Conservation (phyloP, 169 alveolate genomes). For the Plasmodium knowlesi region DNA sequence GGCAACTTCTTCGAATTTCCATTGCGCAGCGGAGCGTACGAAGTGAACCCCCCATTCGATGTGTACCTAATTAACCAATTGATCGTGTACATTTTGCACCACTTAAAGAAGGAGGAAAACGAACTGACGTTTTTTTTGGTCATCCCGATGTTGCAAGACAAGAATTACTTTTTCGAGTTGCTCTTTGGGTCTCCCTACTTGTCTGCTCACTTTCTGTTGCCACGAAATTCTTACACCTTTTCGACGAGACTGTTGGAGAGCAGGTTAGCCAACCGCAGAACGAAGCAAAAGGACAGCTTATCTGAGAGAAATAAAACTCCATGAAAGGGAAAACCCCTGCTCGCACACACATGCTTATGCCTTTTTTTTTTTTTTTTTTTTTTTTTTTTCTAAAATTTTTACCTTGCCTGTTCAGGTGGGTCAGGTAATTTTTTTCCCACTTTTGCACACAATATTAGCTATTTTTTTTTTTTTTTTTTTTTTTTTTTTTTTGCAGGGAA, state of each 20-base stretch:
- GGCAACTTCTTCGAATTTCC: slow-evolving; percentile 57
- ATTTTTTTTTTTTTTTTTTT: not conserved
- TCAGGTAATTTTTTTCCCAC: not conserved
- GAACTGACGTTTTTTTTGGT: slow-evolving; percentile 58
- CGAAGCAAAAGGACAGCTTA: not conserved
- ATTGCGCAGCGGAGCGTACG: slow-evolving; percentile 29
- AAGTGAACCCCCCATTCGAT: slow-evolving; percentile 75
- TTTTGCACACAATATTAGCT: not conserved
- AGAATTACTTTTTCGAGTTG: slow-evolving; percentile 54
- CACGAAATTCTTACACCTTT: slow-evolving; percentile 33
- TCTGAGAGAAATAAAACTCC: not conserved
- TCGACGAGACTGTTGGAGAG: slow-evolving; percentile 65
- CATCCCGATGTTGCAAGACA: slow-evolving; percentile 37
- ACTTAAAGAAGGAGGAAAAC: slow-evolving; percentile 42
- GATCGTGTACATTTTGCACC: slow-evolving; percentile 44
- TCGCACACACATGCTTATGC: not conserved
- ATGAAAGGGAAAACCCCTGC: not conserved
- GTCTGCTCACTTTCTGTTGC: slow-evolving; percentile 26
- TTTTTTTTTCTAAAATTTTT: too few relatives aligned
- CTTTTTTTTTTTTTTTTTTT: too few relatives aligned
- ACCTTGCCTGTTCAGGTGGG: slow-evolving; percentile 2
- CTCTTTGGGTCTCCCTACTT: slow-evolving; percentile 57
- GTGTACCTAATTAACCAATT: slow-evolving; percentile 55
- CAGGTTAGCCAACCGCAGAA: slow-evolving; percentile 5
- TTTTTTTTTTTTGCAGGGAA: slow-evolving; percentile 18